Base-by-base conservation (phyloP, 176 grass and related monocot genomes). In the Rhynchospora pubera region DNA sequence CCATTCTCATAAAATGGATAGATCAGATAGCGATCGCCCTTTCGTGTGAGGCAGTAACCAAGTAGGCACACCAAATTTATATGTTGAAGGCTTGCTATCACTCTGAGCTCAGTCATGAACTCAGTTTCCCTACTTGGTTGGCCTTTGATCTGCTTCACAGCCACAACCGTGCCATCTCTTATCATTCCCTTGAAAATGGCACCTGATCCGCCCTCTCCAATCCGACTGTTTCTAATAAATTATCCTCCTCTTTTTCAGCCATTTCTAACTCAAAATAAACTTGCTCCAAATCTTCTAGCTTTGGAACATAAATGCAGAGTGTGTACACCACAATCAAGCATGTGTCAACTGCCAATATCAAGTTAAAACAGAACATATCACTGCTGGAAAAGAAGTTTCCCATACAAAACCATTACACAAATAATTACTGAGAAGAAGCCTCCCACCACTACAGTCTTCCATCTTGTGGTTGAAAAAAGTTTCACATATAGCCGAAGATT, bases 1-100 rank as follows among this genome's bases (percentile, higher is more conserved):
- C 87, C 83, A 78, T 91, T 87, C 65, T 85, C 83, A 72, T 83
- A 78, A 61, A 94, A 91, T 7, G 85, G 84, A 53, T 91, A 91
- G 9, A 94, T 82, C 12, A 94, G 83, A 48, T 81, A 88, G 16
- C 82, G 67, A 13, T 44, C 34, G 47, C 85, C 82, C 1, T 43
- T 57, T 57, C 22, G 3, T 16, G 21, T 26, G 7, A 87, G 30
- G 84, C 91, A 91, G 64, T 94, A 94, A 4, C 91, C 91, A 30
- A 87, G 87, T 52, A 94, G 87, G 19, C 88, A 81, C 30, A 88
- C 71, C 26, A 93, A 86, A 72, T 86, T 81, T 26, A 84, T 56
- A 58, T 93, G 88, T 18, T 91, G 91, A 45, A 93, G 61, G 78
- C 39, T 79, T 7, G 81, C 86, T 18, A 90, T 77, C 39, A 88